Conservation (phyloP, 1,284 basidiomycete species). For the Schizophyllum commune region DNA sequence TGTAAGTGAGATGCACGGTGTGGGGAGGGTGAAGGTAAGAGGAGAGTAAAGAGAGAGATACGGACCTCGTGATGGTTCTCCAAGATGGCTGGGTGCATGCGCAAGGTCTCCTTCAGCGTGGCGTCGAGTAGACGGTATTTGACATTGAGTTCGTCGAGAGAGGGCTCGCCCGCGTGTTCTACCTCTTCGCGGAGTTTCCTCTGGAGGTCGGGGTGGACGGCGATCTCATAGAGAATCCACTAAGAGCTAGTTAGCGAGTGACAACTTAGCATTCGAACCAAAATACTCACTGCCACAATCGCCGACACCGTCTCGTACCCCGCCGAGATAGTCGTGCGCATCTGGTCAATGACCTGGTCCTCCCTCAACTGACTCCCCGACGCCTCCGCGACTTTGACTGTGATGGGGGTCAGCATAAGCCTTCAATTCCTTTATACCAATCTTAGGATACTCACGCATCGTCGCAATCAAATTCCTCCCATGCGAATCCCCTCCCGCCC, state of each 20-base stretch:
- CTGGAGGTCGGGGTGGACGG: slow-evolving; percentile 38
- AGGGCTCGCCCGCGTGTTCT: slow-evolving; percentile 30
- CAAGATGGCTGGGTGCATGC: slow-evolving; percentile 48
- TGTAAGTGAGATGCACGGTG: not conserved
- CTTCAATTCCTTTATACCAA: too few relatives aligned
- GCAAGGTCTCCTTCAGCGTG: slow-evolving; percentile 48
- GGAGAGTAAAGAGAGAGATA: not conserved
- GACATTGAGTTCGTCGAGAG: slow-evolving; percentile 41
- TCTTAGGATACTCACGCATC: too few relatives aligned
- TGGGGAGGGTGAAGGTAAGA: not conserved
- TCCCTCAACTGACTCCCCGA: slow-evolving; percentile 31
- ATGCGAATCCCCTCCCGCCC: slow-evolving; percentile 30
- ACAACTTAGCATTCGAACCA: too few relatives aligned
- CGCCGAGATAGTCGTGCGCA: slow-evolving; percentile 55
- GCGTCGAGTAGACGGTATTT: slow-evolving; percentile 46
- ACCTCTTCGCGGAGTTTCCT: slow-evolving; percentile 43
- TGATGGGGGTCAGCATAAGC: not conserved
- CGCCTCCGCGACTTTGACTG: slow-evolving; percentile 35
- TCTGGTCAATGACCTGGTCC: slow-evolving; percentile 45
- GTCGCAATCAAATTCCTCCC: slow-evolving; percentile 40
- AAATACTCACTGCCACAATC: slow-evolving; percentile 36
- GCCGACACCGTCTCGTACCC: slow-evolving; percentile 57
- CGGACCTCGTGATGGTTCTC: slow-evolving; percentile 52
- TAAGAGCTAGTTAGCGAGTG: too few relatives aligned
- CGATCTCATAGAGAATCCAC: slow-evolving; percentile 54